Base-by-base conservation (phyloP, 306 rosid species). In the Castanospermum australe region DNA sequence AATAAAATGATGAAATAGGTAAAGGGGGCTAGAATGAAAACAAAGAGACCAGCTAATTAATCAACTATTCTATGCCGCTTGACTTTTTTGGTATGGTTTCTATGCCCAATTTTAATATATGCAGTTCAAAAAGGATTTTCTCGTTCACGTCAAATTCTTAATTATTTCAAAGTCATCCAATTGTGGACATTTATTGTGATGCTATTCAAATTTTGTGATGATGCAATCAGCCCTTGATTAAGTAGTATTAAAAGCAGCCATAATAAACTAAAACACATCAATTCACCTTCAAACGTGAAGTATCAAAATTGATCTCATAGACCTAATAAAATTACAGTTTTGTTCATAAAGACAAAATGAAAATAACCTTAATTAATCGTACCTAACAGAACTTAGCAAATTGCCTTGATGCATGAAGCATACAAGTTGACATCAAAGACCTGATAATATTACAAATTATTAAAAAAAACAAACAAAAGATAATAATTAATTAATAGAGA, bases 71-170 rank as follows among this genome's bases (percentile, higher is more conserved):
- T 25, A 59, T 28, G 38, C 2, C 30, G n/a, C n/a, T n/a, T n/a
- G n/a, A n/a, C n/a, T n/a, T n/a, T n/a, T n/a, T n/a, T n/a, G n/a
- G n/a, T n/a, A n/a, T n/a, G n/a, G n/a, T n/a, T n/a, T n/a, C n/a
- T n/a, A n/a, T n/a, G n/a, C n/a, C n/a, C n/a, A n/a, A 68, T 47
- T 45, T 22, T 13, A 39, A 5, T 42, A 20, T 20, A 5, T 44
- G 21, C 17, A 5, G 18, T 63, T 71, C 45, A 56, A 83, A 47
- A 22, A 62, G 70, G 15, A 17, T 28, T 72, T 76, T 71, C 39
- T 48, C 5, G 24, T 35, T 78, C 56, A 65, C 22, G 64, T 82
- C 63, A 42, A 62, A 42, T 54, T 82, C 6, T 69, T 20, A 15
- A 8, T 32, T 20, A 22, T 57, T 76, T 76, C 50, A 52, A 22